A percentile compares a stretch with the other conserved stretches of the same genome.
Evolutionary conservation across 805 yeast species (phyloP).

Genomic region (Kurtzmaniella fragi): DNA sequence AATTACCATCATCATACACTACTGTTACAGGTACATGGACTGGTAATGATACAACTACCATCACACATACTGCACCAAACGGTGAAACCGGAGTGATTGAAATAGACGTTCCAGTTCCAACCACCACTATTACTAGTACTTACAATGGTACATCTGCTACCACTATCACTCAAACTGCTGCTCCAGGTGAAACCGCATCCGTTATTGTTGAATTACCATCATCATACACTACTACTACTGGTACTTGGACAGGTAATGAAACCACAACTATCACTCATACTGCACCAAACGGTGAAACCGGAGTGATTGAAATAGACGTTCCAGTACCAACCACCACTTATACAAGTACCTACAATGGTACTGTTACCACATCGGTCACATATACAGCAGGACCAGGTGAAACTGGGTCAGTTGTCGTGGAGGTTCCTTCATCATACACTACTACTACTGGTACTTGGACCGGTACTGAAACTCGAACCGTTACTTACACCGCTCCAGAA

Average conservation of each 20-base stretch:
- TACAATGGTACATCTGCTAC: slow-evolving; percentile 8
- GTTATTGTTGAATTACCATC: slow-evolving; percentile 8
- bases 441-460: slow-evolving; percentile 8
- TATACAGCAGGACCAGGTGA: slow-evolving; percentile 11
- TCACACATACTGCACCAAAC: slow-evolving; percentile 2
- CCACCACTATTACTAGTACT: slow-evolving; percentile 6
- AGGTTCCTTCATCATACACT: slow-evolving; percentile 9
- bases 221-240: slow-evolving; percentile 7
- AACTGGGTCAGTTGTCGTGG: slow-evolving; percentile 14
- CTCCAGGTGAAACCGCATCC: slow-evolving; percentile 5
- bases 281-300: slow-evolving; percentile 9
- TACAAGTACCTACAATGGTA: slow-evolving; percentile 7
- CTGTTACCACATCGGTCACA: slow-evolving; percentile 6
- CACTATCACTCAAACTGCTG: slow-evolving; percentile 8
- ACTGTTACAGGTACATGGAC: slow-evolving; percentile 9
- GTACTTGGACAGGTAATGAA: slow-evolving; percentile 5
- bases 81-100: slow-evolving; percentile 11
- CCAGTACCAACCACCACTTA: slow-evolving; percentile 12
- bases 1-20: slow-evolving; percentile 1
- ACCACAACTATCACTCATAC: slow-evolving; percentile 7
- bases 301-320: slow-evolving; percentile 8
- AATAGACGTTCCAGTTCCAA: slow-evolving; percentile 11
- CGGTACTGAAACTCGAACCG: slow-evolving; percentile 6
- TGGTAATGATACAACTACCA: slow-evolving; percentile 8
- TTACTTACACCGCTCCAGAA: slow-evolving; percentile 6